Evolutionary conservation across 176 grass and related monocot species (phyloP).

Genomic region (Musa acuminata): DNA sequence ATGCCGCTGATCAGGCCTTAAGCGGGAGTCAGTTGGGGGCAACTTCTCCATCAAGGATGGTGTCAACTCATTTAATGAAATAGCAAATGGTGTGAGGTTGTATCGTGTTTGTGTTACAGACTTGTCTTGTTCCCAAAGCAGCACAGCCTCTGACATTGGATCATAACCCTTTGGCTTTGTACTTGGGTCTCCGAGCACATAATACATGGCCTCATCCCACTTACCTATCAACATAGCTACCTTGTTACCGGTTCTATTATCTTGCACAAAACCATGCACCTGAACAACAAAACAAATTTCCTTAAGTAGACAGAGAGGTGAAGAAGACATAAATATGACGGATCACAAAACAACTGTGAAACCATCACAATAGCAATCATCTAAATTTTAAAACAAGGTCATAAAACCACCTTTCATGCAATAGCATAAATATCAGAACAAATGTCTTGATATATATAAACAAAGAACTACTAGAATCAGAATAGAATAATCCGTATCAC

Average conservation of each 20-base stretch:
- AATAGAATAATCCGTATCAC: no score
- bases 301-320: not conserved
- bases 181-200: conserved; percentile 84
- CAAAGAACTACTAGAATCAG: no score
- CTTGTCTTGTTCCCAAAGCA: conserved; percentile 81
- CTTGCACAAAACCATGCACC: conserved; percentile 95
- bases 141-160: conserved; percentile 89
- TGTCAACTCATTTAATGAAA: conserved; percentile 75
- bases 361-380: not conserved
- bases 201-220: conserved; percentile 99
- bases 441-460: no score
- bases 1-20: conserved; percentile 85
- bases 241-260: conserved; percentile 78
- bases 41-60: conserved; percentile 48
- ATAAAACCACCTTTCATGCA: not conserved
- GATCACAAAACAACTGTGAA: not conserved
- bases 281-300: conserved; percentile 19
- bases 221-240: conserved; percentile 94
- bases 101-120: conserved; percentile 80
- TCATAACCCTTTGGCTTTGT: conserved; percentile 78
- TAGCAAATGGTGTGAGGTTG: conserved; percentile 89
- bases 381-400: not conserved
- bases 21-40: conserved; percentile 83
- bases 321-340: not conserved
- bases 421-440: no score